Conservation (phyloP, 2,329 filamentous ascomycete genomes). For the Emergomyces africanus region DNA sequence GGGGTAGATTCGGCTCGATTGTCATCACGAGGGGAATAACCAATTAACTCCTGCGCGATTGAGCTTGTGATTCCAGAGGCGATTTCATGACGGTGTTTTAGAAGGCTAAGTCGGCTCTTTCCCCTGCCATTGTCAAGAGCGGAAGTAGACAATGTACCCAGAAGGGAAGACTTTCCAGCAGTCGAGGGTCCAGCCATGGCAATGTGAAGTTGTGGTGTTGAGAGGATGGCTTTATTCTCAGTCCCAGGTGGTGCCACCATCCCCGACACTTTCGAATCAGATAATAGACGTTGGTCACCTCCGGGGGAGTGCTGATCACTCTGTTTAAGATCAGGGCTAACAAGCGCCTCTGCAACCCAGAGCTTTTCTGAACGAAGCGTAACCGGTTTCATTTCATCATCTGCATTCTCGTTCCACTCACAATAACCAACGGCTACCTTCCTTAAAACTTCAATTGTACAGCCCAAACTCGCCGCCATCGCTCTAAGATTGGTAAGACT, state of each 20-base stretch:
- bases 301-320: neutral
- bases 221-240: conserved; percentile 9
- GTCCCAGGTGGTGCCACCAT: conserved; percentile 1
- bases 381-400: conserved; percentile 13
- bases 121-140: conserved; percentile 84
- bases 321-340: conserved; percentile 57
- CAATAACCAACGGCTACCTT: conserved; percentile 77
- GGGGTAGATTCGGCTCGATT: conserved; percentile 29
- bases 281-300: neutral
- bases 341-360: conserved; percentile 79
- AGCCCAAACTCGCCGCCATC: conserved; percentile 90
- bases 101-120: conserved; percentile 71
- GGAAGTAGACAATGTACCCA: conserved; percentile 80
- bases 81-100: conserved; percentile 91
- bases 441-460: conserved; percentile 66
- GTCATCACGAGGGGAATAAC: conserved; percentile 43
- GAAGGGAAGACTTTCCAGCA: conserved; percentile 80
- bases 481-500: conserved; percentile 71
- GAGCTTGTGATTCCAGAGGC: conserved; percentile 87
- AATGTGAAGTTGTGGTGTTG: conserved; percentile 48
- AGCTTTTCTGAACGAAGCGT: conserved; percentile 41
- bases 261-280: neutral
- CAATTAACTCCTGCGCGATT: conserved; percentile 83
- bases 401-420: conserved; percentile 38
- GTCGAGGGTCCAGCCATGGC: conserved; percentile 81